Evolutionary conservation across 108 stramenopile species (phyloP).

Genomic region (Cafeteria roenbergensis): DNA sequence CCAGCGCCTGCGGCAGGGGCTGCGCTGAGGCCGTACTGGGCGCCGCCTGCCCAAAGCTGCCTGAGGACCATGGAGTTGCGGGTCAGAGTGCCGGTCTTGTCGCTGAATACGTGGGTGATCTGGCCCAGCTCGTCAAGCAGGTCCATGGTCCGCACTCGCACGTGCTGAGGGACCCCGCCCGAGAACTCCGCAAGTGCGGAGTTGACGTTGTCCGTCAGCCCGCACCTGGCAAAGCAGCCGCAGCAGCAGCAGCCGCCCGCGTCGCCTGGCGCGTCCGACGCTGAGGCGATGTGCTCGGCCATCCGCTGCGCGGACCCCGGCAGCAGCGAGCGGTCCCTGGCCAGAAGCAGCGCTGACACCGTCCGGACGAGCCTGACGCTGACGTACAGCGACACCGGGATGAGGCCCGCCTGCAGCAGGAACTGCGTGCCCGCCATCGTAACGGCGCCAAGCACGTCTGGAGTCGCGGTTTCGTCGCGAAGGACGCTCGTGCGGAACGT

Average conservation of each 20-base stretch:
- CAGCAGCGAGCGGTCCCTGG: too few species aligned
- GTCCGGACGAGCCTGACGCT: conserved; percentile 33
- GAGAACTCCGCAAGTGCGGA: conserved; percentile 1
- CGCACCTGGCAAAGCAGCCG: background rate
- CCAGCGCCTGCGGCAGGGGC: background rate
- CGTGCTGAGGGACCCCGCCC: too few species aligned
- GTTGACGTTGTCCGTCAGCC: conserved; percentile 7
- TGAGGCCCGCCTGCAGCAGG: conserved; percentile 37
- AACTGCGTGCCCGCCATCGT: conserved; percentile 20
- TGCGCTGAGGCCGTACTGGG: conserved; percentile 19
- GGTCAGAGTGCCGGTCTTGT: conserved; percentile 40
- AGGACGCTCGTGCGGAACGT: too few species aligned
- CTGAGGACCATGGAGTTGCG: conserved; percentile 24
- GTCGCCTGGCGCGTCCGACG: background rate
- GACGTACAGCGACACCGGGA: conserved; percentile 49
- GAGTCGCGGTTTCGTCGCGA: too few species aligned
- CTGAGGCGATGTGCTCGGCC: too few species aligned
- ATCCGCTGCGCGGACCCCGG: too few species aligned
- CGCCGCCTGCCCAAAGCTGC: conserved; percentile 1
- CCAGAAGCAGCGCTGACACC: too few species aligned
- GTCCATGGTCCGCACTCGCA: too few species aligned
- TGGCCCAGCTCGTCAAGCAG: conserved; percentile 27
- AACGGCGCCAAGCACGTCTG: too few species aligned
- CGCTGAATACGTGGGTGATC: conserved; percentile 29
- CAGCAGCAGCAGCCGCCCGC: background rate